Percentiles rank a stretch among this genome's conserved stretches.
Conservation (phyloP, 495 filamentous ascomycete genomes). For the Tuber umbilicatum region DNA sequence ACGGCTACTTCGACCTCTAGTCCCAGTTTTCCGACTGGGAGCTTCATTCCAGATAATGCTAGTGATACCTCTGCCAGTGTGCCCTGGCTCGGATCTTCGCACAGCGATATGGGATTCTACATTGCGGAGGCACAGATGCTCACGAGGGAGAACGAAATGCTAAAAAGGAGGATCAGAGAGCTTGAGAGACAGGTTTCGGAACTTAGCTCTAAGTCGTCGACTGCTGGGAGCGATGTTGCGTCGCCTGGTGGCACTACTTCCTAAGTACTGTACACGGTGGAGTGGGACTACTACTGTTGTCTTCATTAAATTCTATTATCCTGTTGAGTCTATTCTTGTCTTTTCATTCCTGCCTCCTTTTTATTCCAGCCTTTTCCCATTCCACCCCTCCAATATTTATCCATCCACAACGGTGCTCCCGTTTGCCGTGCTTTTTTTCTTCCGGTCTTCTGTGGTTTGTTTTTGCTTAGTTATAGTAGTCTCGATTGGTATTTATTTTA, state of each 20-base stretch:
- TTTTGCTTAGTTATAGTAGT: neutral
- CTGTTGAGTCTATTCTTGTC: neutral
- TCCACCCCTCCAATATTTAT: neutral
- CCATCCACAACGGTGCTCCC: neutral
- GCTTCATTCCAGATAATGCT: slow-evolving; percentile 27
- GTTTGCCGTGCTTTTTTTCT: neutral
- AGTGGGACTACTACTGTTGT: neutral
- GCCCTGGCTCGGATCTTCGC: slow-evolving; percentile 52
- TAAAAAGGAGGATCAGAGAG: slow-evolving; percentile 76
- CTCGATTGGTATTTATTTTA: neutral
- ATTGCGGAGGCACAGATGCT: slow-evolving; percentile 87
- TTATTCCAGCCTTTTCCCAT: neutral
- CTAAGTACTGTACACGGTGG: neutral
- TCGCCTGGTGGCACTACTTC: neutral
- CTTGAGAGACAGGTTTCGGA: slow-evolving; percentile 53
- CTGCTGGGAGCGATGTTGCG: slow-evolving; percentile 6
- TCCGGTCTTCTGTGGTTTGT: neutral
- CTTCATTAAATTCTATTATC: neutral
- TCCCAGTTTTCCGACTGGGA: slow-evolving; percentile 45
- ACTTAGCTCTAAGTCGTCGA: slow-evolving; percentile 30
- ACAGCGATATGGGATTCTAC: slow-evolving; percentile 70
- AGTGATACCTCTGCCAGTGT: slow-evolving; percentile 43
- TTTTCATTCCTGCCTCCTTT: neutral
- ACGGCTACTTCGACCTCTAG: slow-evolving; percentile 54
- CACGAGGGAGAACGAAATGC: slow-evolving; percentile 86